These are phyloP conservation scores for Eremothecium gossypii DNA, from an alignment of 1,139 yeast genomes.

Conservation along the genomic window DNA sequence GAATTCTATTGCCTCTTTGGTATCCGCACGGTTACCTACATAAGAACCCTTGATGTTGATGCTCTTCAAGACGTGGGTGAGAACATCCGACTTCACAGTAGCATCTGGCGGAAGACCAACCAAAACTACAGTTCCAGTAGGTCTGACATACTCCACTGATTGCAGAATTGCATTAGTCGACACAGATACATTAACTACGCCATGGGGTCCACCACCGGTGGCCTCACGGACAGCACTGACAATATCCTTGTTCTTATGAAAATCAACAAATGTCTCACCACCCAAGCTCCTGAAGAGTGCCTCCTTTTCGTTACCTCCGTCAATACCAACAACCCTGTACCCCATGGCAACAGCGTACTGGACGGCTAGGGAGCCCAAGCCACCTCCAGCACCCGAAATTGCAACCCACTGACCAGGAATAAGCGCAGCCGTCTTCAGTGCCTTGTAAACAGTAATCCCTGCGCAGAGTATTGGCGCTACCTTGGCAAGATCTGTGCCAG, in stretches of 20 bases:
- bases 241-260: slow-evolving; percentile 42
- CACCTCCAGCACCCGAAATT: slow-evolving; percentile 60
- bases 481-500: slow-evolving; percentile 48
- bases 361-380: slow-evolving; percentile 55
- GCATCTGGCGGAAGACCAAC: slow-evolving; percentile 61
- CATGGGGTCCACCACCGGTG: slow-evolving; percentile 57
- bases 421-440: slow-evolving; percentile 50
- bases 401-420: slow-evolving; percentile 56
- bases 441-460: slow-evolving; percentile 61
- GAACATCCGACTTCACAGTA: slow-evolving; percentile 44
- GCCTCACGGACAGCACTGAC: slow-evolving; percentile 41
- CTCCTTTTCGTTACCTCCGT: slow-evolving; percentile 53
- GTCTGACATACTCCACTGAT: slow-evolving; percentile 48
- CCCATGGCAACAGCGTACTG: slow-evolving; percentile 63
- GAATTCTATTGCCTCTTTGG: slow-evolving; percentile 61
- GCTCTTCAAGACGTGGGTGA: slow-evolving; percentile 49
- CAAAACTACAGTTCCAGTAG: slow-evolving; percentile 51
- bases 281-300: slow-evolving; percentile 44
- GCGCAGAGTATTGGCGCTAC: slow-evolving; percentile 60
- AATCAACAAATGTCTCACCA: slow-evolving; percentile 50
- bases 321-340: slow-evolving; percentile 50
- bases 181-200: slow-evolving; percentile 53
- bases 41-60: slow-evolving; percentile 52
- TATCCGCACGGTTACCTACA: slow-evolving; percentile 66
- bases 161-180: slow-evolving; percentile 49